Base-by-base conservation (phyloP, 2,329 filamentous ascomycete species). In the Aspergillus felis region DNA sequence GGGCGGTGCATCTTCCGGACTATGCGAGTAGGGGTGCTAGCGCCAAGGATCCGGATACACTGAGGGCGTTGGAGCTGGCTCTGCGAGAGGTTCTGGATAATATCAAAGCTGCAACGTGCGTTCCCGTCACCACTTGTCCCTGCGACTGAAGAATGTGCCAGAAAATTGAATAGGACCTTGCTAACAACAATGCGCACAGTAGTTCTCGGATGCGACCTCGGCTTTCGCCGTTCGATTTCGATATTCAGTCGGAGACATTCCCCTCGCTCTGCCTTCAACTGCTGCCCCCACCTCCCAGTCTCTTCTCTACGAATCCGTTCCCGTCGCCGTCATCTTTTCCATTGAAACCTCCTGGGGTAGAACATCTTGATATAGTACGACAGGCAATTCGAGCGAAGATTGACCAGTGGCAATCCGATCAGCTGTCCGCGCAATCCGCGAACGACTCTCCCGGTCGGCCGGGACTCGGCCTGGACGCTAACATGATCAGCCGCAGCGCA, bases 221-320 rank as follows among this genome's bases (percentile, higher is more conserved):
- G 60, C 56, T 74, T 22, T 71, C 78, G 20, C 80, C 85, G 3
- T 87, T 86, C 71, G 89, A 93, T 63, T 95, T 96, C 75, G 90
- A 97, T 64, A 89, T 93, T 35, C 84, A 92, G 59, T 82, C 89
- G 4, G 85, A 96, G 71, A 91, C 91, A 58, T 97, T 96, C 67
- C 91, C 92, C 6, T 87, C 89, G 6, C 82, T 97, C 44, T 91
- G 88, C 38, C 83, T 97, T 10, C 90, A 89, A 61, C 88, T 93
- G 63, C 84, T 97, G 1, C 85, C 89, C 38, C 82, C 90, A 9
- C 91, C 92, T 3, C 87, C 90, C 3, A 94, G 91, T 0, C 80
- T 97, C 6, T 93, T 92, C 76, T 89, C 90, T 9, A 84, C 87
- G 0, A 90, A 88, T 6, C 91, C 92, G 29, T 88, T 95, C 67